Evolutionary conservation across 1,139 yeast species (phyloP).

Genomic region (Scheffersomyces stambukii): DNA sequence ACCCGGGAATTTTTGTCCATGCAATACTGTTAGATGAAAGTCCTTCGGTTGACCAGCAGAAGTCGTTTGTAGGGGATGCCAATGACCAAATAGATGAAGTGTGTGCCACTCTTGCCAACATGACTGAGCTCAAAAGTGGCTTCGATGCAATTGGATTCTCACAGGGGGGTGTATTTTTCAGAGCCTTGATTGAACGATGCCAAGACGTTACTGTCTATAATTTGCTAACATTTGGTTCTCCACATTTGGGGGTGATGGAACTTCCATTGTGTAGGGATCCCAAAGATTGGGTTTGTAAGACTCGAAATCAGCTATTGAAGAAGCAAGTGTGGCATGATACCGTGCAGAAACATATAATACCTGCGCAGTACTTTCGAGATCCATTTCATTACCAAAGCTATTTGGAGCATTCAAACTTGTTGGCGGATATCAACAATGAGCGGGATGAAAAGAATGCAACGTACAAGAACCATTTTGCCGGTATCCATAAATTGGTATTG

Average conservation of each 20-base stretch:
- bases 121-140: slow-evolving; percentile 46
- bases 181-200: slow-evolving; percentile 63
- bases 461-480: slow-evolving; percentile 40
- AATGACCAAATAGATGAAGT: slow-evolving; percentile 34
- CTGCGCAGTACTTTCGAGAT: slow-evolving; percentile 76
- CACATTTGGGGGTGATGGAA: slow-evolving; percentile 75
- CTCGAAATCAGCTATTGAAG: slow-evolving; percentile 51
- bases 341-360: slow-evolving; percentile 56
- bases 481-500: slow-evolving; percentile 53
- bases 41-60: slow-evolving; percentile 48
- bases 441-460: slow-evolving; percentile 18
- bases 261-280: slow-evolving; percentile 55
- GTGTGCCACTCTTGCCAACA: slow-evolving; percentile 36
- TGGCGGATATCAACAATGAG: slow-evolving; percentile 71
- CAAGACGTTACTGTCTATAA: slow-evolving; percentile 44
- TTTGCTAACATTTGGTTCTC: slow-evolving; percentile 74
- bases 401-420: slow-evolving; percentile 45
- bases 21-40: slow-evolving; percentile 50
- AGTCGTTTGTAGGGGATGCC: slow-evolving; percentile 58
- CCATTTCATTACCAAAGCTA: slow-evolving; percentile 45
- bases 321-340: slow-evolving; percentile 57
- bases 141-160: slow-evolving; percentile 79
- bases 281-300: slow-evolving; percentile 58
- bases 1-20: slow-evolving; percentile 53
- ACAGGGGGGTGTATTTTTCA: slow-evolving; percentile 73